Evolutionary conservation across 306 rosid genomes (phyloP), one percentile per base, ranked within the genome.

Genomic region (Dryas alaskensis): DNA sequence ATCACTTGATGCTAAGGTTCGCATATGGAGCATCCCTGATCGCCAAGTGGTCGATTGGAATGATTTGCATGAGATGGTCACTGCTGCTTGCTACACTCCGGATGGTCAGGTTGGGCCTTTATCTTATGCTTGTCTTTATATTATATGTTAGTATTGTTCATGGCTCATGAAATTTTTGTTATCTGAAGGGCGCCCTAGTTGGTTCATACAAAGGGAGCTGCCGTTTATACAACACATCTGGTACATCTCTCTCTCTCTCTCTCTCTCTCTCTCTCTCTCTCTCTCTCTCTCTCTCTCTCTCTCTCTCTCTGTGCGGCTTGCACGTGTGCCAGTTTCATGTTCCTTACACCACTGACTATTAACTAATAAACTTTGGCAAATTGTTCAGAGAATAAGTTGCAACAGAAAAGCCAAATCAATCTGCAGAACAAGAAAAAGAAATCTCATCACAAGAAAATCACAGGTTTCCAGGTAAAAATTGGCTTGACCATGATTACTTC

Each of bases 141-240:
- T n/a, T 64, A 19, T 46, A 12, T 17, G 10, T 45, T 22, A 74
- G 13, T 61, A 73, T 27, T 48, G 55, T 77, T 73, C 19, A 44
- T 74, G 27, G 65, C 81, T 78, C 76, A 70, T 44, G 65, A 69
- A 77, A 60, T 73, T 82, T 78, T 72, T 70, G 58, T 71, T 65
- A 4, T 74, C 46, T 87, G 87, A 88, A 95, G 99, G 93, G 93
- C 80, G 99, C 98, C 47, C 84, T 95, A 47, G 93, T 95, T 76
- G 98, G 99, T 70, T 92, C 99, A 51, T 81, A 87, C 89, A 95
- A 88, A 87, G 99, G 99, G 80, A 95, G 92, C 87, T 95, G 99
- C 78, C 92, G 84, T 69, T 87, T 92, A 77, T 95, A 87, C 80
- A 78, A 82, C 77, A 87, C 97, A 67, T 88, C 96, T 25, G 97